Conservation (phyloP, 495 filamentous ascomycete genomes). For the Talaromyces wortmannii region DNA sequence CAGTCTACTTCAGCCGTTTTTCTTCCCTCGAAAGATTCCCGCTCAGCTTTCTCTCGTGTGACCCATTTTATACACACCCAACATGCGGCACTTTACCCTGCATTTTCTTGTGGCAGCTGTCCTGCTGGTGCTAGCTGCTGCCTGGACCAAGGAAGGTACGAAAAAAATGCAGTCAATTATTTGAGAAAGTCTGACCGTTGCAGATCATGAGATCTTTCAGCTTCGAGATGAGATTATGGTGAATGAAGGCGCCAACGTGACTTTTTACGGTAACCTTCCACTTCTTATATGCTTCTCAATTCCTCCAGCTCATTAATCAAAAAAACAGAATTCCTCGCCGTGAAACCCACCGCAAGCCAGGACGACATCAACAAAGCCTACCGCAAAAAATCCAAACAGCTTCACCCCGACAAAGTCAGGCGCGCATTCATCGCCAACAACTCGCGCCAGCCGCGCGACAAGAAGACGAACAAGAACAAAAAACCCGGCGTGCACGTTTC, state of each 20-base stretch:
- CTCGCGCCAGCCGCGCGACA: conserved; percentile 47
- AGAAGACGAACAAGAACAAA: conserved; percentile 43
- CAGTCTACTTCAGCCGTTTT: not conserved
- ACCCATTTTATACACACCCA: not conserved
- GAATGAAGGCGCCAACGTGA: conserved; percentile 70
- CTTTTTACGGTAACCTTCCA: conserved; percentile 69
- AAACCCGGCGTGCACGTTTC: conserved; percentile 59
- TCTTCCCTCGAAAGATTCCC: too few species aligned
- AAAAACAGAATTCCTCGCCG: conserved; percentile 66
- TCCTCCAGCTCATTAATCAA: not conserved
- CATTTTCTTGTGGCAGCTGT: conserved; percentile 26
- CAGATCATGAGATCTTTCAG: conserved; percentile 97
- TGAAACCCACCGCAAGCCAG: conserved; percentile 63
- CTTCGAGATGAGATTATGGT: conserved; percentile 77
- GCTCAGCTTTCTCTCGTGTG: not conserved
- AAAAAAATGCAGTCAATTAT: conserved; percentile 7
- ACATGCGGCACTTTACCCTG: conserved; percentile 29
- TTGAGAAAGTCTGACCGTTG: conserved; percentile 2
- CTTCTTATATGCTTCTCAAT: not conserved
- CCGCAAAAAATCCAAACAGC: conserved; percentile 69
- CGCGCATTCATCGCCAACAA: conserved; percentile 71
- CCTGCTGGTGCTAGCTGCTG: conserved; percentile 55
- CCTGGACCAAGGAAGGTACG: conserved; percentile 81
- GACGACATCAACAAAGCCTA: conserved; percentile 93
- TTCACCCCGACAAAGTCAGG: conserved; percentile 95